Evolutionary conservation across 2,329 filamentous ascomycete genomes (phyloP), one percentile per base, ranked within the genome.

Genomic region (Trichoderma lentiforme): DNA sequence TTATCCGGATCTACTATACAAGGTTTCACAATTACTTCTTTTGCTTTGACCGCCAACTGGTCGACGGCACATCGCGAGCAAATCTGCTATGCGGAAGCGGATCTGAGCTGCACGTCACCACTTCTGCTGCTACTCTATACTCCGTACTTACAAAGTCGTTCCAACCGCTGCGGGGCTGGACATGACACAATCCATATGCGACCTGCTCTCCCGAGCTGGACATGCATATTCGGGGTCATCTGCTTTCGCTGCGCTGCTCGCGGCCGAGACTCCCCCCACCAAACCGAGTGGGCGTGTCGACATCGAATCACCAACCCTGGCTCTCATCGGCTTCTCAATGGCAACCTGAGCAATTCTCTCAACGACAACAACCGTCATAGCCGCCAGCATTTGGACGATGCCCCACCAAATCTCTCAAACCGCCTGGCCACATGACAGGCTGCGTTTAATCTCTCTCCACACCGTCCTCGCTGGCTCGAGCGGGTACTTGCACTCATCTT

Each of bases 381-480:
- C 60, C 58, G 58, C 66, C 70, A 36, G 56, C 34, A 67, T 39
- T 51, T n/a, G 36, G 30, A 32, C 26, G 58, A 62, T 62, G 68
- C 30, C 60, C 68, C 68, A 65, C 68, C 60, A 60, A 21, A 68
- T 57, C 60, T 53, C 57, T 70, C 71, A 53, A 65, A 43, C 39
- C 51, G 28, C 62, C 15, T 62, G 72, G 71, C 72, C 73, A 72
- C 74, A 75, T 71, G 71, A 72, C 34, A 57, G 75, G 73, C 66
- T 71, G 71, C 68, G 61, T 64, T 32, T 8, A 36, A 61, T 70
- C 66, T 70, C 56, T 56, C 9, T 58, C 14, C 60, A 65, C 57
- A 71, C 68, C 69, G 70, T 72, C 74, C 71, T 76, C 73, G 75
- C 76, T 74, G 76, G 76, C 71, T 73, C 76, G 75, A 76, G 71